phyloP scores from a whole-genome alignment of 2,329 filamentous ascomycete species.

The Clonostachys rhizophaga region DNA sequence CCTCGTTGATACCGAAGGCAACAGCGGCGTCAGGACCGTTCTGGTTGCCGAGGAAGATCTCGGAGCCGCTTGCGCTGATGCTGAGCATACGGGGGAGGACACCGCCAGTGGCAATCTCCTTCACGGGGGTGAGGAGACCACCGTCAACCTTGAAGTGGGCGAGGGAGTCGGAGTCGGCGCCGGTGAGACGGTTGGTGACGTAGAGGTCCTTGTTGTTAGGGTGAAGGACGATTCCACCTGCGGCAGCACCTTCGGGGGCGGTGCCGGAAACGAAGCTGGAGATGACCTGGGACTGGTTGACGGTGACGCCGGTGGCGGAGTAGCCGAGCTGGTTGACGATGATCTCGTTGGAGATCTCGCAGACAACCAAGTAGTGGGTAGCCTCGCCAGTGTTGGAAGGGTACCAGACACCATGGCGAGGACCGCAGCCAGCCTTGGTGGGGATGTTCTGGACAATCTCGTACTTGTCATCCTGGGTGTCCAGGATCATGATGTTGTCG shows the following conservation, averaged over 20 bases:
- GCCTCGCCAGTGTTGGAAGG: slow-evolving; percentile 21
- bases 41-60: slow-evolving; percentile 44
- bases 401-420: slow-evolving; percentile 46
- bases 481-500: slow-evolving; percentile 39
- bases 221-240: slow-evolving; percentile 37
- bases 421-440: slow-evolving; percentile 30
- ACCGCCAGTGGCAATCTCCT: slow-evolving; percentile 26
- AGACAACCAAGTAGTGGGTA: slow-evolving; percentile 40
- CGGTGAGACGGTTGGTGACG: slow-evolving; percentile 45
- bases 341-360: slow-evolving; percentile 39
- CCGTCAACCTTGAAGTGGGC: slow-evolving; percentile 33
- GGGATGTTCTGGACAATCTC: slow-evolving; percentile 25
- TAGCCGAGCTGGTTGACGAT: slow-evolving; percentile 36
- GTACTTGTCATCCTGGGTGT: slow-evolving; percentile 33
- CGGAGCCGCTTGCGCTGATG: slow-evolving; percentile 21
- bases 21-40: slow-evolving; percentile 30
- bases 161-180: slow-evolving; percentile 38
- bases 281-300: slow-evolving; percentile 27
- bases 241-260: slow-evolving; percentile 32
- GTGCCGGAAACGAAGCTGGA: slow-evolving; percentile 31
- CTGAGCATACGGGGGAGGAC: slow-evolving; percentile 41
- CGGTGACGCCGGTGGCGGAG: slow-evolving; percentile 19
- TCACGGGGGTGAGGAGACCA: slow-evolving; percentile 21
- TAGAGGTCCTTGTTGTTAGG: slow-evolving; percentile 38
- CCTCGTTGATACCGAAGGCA: slow-evolving; percentile 24